Conservation (phyloP, 2,329 filamentous ascomycete species). For the Zarea fungicola region DNA sequence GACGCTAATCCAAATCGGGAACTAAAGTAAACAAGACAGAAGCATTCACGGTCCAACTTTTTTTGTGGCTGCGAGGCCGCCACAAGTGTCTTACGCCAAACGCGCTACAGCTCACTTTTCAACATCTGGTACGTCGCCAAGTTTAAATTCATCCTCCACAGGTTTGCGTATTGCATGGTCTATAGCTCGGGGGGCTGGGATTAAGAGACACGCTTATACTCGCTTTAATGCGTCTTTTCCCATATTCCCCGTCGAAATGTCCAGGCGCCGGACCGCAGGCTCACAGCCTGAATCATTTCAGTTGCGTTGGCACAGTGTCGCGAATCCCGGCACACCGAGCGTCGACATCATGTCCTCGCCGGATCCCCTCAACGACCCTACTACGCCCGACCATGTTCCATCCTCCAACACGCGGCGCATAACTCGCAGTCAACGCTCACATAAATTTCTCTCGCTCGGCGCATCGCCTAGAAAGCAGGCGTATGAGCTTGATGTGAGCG, state of each 20-base stretch:
- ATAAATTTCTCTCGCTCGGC: constrained; percentile 32
- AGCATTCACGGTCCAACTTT: not conserved
- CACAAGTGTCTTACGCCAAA: not conserved
- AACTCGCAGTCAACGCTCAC: constrained; percentile 39
- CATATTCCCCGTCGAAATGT: constrained; percentile 13
- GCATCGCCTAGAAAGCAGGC: constrained; percentile 50
- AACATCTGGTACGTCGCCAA: not conserved
- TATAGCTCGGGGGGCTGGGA: not conserved
- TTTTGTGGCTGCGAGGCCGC: not conserved
- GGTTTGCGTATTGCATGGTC: constrained; percentile 3
- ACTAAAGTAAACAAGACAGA: constrained; percentile 13
- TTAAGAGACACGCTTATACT: not conserved
- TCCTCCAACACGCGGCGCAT: constrained; percentile 36
- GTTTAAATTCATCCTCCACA: not conserved
- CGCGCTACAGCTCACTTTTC: not conserved
- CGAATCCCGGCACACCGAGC: constrained; percentile 31
- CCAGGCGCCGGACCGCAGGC: constrained; percentile 9
- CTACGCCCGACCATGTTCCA: constrained; percentile 26
- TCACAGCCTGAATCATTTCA: constrained; percentile 23
- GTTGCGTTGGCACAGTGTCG: constrained; percentile 32
- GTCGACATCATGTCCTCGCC: constrained; percentile 45
- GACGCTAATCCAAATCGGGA: constrained; percentile 10
- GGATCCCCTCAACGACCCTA: constrained; percentile 43
- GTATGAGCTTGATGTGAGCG: constrained; percentile 52
- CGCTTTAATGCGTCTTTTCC: not conserved